Evolutionary conservation across 2,329 filamentous ascomycete species (phyloP).

Genomic region (Colletotrichum gigasporum): DNA sequence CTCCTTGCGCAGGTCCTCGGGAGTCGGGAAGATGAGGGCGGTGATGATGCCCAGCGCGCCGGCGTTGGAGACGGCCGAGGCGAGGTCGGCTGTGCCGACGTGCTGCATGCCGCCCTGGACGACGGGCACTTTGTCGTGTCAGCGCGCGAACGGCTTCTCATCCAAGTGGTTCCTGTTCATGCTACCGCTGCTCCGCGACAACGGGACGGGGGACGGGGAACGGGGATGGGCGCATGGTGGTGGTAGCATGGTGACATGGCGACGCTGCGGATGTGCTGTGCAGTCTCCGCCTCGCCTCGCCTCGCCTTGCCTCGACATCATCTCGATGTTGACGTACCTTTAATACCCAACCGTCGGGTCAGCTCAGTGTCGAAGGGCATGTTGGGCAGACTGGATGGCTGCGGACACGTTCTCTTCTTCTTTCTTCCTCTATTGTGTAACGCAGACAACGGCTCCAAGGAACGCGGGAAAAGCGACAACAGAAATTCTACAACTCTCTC

Average conservation of each 20-base stretch:
- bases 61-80: constrained; percentile 81
- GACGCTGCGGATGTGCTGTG: constrained; percentile 4
- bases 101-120: constrained; percentile 91
- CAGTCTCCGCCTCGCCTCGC: not conserved
- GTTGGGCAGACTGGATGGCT: constrained; percentile 36
- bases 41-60: constrained; percentile 86
- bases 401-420: constrained; percentile 8
- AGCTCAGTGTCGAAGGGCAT: constrained; percentile 69
- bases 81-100: constrained; percentile 83
- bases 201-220: not conserved
- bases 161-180: not conserved
- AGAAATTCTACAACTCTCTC: not conserved
- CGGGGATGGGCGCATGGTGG: constrained; percentile 7
- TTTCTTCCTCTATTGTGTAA: not conserved
- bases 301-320: not conserved
- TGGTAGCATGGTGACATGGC: no score
- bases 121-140: constrained; percentile 69
- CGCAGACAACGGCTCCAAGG: not conserved
- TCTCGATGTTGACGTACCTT: constrained; percentile 49
- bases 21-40: constrained; percentile 90
- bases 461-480: constrained; percentile 5
- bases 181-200: not conserved
- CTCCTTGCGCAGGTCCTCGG: constrained; percentile 91
- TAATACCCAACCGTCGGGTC: constrained; percentile 66
- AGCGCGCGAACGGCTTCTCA: not conserved